These are phyloP conservation scores for Zoysia matrella DNA, from an alignment of 202 grass and related monocot species.

Conservation along the genomic window DNA sequence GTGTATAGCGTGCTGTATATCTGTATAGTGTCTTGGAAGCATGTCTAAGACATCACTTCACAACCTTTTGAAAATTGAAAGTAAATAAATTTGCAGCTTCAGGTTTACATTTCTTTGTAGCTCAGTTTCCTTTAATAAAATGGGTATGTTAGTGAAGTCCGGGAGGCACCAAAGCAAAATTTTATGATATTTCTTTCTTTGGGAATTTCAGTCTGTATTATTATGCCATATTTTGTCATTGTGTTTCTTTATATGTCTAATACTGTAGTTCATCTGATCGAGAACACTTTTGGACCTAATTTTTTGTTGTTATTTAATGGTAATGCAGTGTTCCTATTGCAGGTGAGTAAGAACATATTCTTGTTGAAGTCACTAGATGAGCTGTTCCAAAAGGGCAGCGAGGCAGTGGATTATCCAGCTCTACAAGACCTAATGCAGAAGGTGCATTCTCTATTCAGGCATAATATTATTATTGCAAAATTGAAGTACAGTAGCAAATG, in stretches of 20 bases:
- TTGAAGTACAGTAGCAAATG: constrained; percentile 4
- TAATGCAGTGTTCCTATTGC: constrained; percentile 35
- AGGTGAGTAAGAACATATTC: constrained; percentile 82
- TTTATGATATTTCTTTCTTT: neutral
- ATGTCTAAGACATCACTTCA: constrained; percentile 8
- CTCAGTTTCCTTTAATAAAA: too few relatives aligned
- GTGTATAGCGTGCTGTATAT: neutral
- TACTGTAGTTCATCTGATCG: constrained; percentile 25
- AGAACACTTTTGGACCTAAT: constrained; percentile 18
- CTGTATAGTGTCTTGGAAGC: constrained; percentile 13
- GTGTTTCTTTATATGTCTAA: neutral
- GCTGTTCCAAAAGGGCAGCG: constrained; percentile 69
- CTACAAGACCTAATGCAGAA: constrained; percentile 69
- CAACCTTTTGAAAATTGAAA: neutral
- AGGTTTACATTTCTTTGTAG: too few relatives aligned
- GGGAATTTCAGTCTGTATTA: neutral
- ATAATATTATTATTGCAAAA: constrained; percentile 6
- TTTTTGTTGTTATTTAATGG: constrained; percentile 18
- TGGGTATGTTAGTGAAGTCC: too few relatives aligned
- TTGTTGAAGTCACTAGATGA: constrained; percentile 80
- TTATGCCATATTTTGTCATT: constrained; percentile 18
- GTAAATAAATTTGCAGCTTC: too few relatives aligned
- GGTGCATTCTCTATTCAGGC: constrained; percentile 48
- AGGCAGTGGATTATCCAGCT: constrained; percentile 64
- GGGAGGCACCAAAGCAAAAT: too few relatives aligned